phyloP scores from a whole-genome alignment of 352 stramenopile species.

The Phytopythium vexans region DNA sequence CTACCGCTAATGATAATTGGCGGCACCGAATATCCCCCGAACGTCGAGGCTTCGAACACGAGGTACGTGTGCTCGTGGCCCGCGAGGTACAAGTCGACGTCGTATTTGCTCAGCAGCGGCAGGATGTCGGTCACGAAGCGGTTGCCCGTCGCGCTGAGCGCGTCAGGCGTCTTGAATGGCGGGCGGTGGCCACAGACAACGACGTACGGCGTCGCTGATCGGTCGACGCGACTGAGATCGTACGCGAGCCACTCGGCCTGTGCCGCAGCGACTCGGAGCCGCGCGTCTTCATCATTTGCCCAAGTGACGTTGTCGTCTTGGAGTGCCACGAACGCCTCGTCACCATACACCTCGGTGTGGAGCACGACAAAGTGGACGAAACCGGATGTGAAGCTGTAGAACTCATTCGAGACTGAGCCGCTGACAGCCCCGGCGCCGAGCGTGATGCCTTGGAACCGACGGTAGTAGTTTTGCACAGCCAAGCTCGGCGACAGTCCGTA shows the following conservation, averaged over 20 bases:
- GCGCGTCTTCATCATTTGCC: conserved; percentile 42
- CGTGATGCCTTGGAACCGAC: conserved; percentile 52
- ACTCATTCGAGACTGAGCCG: conserved; percentile 66
- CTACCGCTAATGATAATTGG: conserved; percentile 75
- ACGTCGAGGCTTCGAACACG: conserved; percentile 49
- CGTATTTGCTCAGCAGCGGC: conserved; percentile 67
- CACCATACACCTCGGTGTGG: conserved; percentile 76
- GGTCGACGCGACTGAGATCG: conserved; percentile 64
- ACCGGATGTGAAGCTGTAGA: conserved; percentile 70
- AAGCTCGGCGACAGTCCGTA: conserved; percentile 47
- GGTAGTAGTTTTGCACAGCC: conserved; percentile 72
- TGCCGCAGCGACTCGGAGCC: conserved; percentile 14
- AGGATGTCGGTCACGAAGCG: conserved; percentile 65
- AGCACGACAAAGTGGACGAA: conserved; percentile 74
- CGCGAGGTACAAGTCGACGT: conserved; percentile 66
- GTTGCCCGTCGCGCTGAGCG: conserved; percentile 35
- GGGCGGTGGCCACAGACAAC: conserved; percentile 70
- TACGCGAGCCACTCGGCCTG: conserved; percentile 69
- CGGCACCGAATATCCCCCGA: conserved; percentile 48
- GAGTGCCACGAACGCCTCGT: conserved; percentile 48
- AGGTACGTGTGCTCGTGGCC: conserved; percentile 78
- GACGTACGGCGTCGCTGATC: conserved; percentile 57
- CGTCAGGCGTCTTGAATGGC: conserved; percentile 62
- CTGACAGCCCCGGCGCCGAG: conserved; percentile 49
- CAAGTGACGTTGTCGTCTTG: conserved; percentile 47